Percentiles rank a stretch among this genome's conserved stretches.
Conservation (phyloP, 2,329 filamentous ascomycete species). For the Botrytis sinoallii region DNA sequence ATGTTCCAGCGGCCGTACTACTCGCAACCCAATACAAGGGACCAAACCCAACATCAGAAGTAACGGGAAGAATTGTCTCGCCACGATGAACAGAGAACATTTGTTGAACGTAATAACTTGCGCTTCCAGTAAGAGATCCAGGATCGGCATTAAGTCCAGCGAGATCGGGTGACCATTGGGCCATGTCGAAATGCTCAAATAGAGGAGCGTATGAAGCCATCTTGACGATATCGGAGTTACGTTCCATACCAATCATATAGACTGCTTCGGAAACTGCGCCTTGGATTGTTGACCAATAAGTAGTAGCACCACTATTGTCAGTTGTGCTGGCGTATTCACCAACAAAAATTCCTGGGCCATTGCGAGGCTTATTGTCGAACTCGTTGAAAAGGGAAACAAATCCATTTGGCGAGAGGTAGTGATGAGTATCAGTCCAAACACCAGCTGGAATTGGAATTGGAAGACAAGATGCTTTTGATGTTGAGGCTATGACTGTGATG, state of each 20-base stretch:
- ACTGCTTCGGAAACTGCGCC: conserved; percentile 23
- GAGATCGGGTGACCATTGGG: conserved; percentile 29
- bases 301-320: conserved; percentile 17
- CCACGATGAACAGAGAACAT: conserved; percentile 47
- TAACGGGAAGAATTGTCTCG: conserved; percentile 45
- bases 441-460: conserved; percentile 19
- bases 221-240: conserved; percentile 25
- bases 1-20: conserved; percentile 37
- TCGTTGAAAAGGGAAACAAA: conserved; percentile 23
- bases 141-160: conserved; percentile 23
- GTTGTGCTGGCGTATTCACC: conserved; percentile 26
- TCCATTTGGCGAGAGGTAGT: conserved; percentile 13
- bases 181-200: conserved; percentile 37
- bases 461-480: conserved; percentile 18
- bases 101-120: conserved; percentile 28
- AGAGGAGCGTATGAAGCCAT: conserved; percentile 33
- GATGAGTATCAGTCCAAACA: conserved; percentile 24
- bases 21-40: conserved; percentile 49
- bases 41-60: conserved; percentile 38
- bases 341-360: conserved; percentile 20
- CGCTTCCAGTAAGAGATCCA: conserved; percentile 20
- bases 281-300: conserved; percentile 22
- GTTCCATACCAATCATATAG: conserved; percentile 26
- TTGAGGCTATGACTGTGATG: conserved; percentile 43
- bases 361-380: conserved; percentile 20